Evolutionary conservation across 192 early-diverging fungal genomes (phyloP).

Genomic region (Diversispora eburnea): DNA sequence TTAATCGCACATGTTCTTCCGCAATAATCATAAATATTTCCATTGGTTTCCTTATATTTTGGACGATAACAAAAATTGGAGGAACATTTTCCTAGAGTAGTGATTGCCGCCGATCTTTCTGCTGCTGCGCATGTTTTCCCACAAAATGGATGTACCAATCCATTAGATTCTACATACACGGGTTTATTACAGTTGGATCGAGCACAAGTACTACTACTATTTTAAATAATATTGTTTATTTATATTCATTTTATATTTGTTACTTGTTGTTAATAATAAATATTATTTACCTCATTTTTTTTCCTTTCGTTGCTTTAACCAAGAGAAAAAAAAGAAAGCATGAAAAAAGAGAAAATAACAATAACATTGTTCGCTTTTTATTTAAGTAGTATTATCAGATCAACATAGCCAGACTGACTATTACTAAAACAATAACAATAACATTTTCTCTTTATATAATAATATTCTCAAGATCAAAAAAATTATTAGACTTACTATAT

Average conservation of each 20-base stretch:
- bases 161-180: background rate
- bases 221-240: background rate
- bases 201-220: background rate
- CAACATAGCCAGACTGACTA: too few species aligned
- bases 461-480: too few species aligned
- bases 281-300: too few species aligned
- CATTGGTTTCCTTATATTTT: background rate
- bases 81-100: background rate
- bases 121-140: background rate
- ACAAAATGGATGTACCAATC: background rate
- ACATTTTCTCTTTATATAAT: too few species aligned
- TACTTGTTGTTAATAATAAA: too few species aligned
- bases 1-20: slow-evolving; percentile 1
- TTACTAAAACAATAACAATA: too few species aligned
- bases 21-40: background rate
- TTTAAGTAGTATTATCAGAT: too few species aligned
- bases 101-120: background rate
- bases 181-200: background rate
- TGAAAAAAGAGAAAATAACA: too few species aligned
- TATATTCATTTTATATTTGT: background rate
- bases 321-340: too few species aligned
- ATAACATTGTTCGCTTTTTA: too few species aligned
- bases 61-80: background rate
- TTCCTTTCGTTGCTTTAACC: too few species aligned
- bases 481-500: too few species aligned